Evolutionary conservation across 2,329 filamentous ascomycete genomes (phyloP), one percentile per base, ranked within the genome.

Genomic region (Akanthomyces uredinophilus): DNA sequence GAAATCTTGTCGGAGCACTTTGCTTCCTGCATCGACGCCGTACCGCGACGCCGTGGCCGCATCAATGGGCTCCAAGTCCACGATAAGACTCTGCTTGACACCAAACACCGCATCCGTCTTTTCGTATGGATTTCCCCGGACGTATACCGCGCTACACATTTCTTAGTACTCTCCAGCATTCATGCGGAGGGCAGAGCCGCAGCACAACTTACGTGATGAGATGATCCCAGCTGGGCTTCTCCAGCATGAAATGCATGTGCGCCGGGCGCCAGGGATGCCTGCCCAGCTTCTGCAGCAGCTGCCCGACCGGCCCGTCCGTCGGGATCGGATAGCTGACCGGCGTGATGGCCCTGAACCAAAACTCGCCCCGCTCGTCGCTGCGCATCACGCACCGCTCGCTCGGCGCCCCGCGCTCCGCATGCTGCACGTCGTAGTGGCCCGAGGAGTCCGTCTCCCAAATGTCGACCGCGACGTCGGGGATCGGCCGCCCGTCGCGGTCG

Each of bases 211-310:
- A 93, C 90, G 91, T 96, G 70, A 95, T 88, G 68, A 96, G 75
- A 71, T 88, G 84, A 77, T 96, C 91, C 77, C 84, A 92, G 0
- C 90, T 89, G 39, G 81, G 74, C 78, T 91, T 92, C 71, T 88
- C 85, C 76, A 96, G 92, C 90, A 96, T 95, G 69, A 95, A 95
- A 74, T 95, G 91, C 80, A 94, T 84, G 73, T 95, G 91, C 22
- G 87, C 84, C 1, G 91, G 91, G 58, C 91, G 78, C 78, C 86
- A 93, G 61, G 86, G 86, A 76, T 95, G 91, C n/a, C 91, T 79
- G n/a, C 83, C 81, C 68, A 95, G 71, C 69, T 77, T 73, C 71
- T 78, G 76, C 68, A 95, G 75, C 67, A 95, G 72, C 74, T 86
- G 84, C 0, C 91, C 92, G 1, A 96, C 91, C 0, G 92, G 92